Conservation (phyloP, 164 flowering plant species). For the Chloranthus sessilifolius region DNA sequence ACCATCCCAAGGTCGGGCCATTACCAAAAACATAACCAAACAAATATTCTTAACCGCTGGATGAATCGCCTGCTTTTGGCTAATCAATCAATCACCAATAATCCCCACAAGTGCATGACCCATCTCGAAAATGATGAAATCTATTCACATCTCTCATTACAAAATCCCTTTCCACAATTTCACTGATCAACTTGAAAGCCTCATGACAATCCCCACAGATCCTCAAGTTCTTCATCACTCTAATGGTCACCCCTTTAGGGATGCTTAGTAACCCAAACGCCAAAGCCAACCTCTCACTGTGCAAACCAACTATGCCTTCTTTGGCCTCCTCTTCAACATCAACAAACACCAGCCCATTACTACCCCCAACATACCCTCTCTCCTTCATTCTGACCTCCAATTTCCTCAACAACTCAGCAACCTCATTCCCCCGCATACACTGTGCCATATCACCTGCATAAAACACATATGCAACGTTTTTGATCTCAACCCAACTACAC, state of each 20-base stretch:
- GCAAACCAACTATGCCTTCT: slow-evolving; percentile 42
- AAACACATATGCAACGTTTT: slow-evolving; percentile 33
- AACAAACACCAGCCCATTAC: slow-evolving; percentile 37
- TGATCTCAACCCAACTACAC: slow-evolving; percentile 69
- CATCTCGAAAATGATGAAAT: slow-evolving; percentile 60
- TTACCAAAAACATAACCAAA: too few relatives aligned
- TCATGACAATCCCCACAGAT: slow-evolving; percentile 64
- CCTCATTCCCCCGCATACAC: slow-evolving; percentile 30
- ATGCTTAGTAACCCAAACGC: slow-evolving; percentile 51
- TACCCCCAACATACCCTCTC: slow-evolving; percentile 41
- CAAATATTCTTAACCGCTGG: too few relatives aligned
- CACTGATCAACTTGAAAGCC: slow-evolving; percentile 54
- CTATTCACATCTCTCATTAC: slow-evolving; percentile 67
- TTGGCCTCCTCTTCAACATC: slow-evolving; percentile 65
- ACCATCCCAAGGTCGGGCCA: too few relatives aligned
- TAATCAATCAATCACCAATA: slow-evolving; percentile 52
- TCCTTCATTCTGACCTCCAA: slow-evolving; percentile 48
- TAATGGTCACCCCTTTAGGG: slow-evolving; percentile 44
- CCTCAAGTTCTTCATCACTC: slow-evolving; percentile 71
- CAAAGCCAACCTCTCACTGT: slow-evolving; percentile 68
- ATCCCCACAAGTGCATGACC: slow-evolving; percentile 50
- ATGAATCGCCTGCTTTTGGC: too few relatives aligned
- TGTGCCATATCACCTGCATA: slow-evolving; percentile 38
- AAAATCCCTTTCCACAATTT: slow-evolving; percentile 45
- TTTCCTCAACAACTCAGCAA: slow-evolving; percentile 31